A percentile compares a stretch with the other conserved stretches of the same genome.
These are phyloP conservation scores for Boletus pseudo-olivaceus DNA, from an alignment of 768 basidiomycete genomes.

Conservation along the genomic window DNA sequence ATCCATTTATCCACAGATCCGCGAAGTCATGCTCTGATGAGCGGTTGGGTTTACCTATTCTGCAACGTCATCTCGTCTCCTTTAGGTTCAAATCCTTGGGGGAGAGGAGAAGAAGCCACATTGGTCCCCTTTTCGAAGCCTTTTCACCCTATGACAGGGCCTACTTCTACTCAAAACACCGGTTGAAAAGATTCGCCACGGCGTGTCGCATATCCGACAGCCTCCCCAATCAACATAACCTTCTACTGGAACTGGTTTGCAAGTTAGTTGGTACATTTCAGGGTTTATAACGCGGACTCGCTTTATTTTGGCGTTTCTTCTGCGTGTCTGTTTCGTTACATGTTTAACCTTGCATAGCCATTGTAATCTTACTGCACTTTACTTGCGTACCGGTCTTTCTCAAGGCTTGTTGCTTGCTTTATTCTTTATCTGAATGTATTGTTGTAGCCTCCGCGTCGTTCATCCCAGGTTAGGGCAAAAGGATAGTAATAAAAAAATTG, in stretches of 20 bases:
- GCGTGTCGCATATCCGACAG: background rate
- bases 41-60: background rate
- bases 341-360: background rate
- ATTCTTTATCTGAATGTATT: background rate
- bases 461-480: background rate
- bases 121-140: background rate
- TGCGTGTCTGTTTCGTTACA: background rate
- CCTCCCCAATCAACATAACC: too few species aligned
- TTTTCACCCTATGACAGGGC: background rate
- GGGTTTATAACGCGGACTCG: background rate
- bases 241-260: background rate
- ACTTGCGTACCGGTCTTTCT: background rate
- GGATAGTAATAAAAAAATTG: background rate
- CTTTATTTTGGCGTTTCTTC: background rate
- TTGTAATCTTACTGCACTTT: background rate
- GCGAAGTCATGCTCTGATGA: constrained; percentile 47
- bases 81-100: background rate
- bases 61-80: background rate
- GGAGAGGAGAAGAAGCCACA: background rate
- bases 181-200: constrained; percentile 3
- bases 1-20: constrained; percentile 37
- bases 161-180: background rate
- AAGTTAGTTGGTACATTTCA: background rate
- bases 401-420: background rate
- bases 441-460: background rate